These are phyloP conservation scores for Coix lacrymajobi DNA, from an alignment of 176 grass and related monocot genomes.

Conservation along the genomic window DNA sequence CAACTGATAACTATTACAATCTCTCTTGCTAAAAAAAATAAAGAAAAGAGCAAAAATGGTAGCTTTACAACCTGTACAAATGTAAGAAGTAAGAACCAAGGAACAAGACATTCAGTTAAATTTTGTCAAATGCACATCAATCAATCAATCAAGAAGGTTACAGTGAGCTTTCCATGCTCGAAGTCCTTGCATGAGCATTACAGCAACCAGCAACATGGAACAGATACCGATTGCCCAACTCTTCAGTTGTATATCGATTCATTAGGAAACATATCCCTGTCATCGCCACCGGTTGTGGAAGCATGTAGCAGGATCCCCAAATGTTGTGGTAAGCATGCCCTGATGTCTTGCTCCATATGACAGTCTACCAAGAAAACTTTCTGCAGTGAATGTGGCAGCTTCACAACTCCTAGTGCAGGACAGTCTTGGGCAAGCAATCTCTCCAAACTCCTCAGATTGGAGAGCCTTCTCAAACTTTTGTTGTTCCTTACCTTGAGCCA, in stretches of 20 bases:
- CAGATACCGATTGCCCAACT: not conserved
- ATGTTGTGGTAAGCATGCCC: not conserved
- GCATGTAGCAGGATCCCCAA: not conserved
- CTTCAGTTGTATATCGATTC: not conserved
- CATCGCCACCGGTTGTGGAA: not conserved
- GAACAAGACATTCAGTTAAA: not conserved
- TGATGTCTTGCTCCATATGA: not conserved
- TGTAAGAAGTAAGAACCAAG: not conserved
- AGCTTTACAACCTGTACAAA: not conserved
- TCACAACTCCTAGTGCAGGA: not conserved
- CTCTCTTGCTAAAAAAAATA: not conserved
- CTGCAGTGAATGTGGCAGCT: not conserved
- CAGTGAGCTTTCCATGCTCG: not conserved
- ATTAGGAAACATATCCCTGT: not conserved
- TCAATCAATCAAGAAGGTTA: not conserved
- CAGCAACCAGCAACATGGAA: not conserved
- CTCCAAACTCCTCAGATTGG: not conserved
- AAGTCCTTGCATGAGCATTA: not conserved
- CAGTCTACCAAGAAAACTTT: not conserved
- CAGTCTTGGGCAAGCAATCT: not conserved
- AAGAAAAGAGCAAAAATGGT: not conserved
- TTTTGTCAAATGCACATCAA: not conserved
- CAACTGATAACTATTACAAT: not conserved
- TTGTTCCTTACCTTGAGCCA: not conserved
- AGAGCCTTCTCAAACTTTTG: not conserved